Conservation (phyloP, 768 basidiomycete genomes). For the Naganishia vishniacii region DNA sequence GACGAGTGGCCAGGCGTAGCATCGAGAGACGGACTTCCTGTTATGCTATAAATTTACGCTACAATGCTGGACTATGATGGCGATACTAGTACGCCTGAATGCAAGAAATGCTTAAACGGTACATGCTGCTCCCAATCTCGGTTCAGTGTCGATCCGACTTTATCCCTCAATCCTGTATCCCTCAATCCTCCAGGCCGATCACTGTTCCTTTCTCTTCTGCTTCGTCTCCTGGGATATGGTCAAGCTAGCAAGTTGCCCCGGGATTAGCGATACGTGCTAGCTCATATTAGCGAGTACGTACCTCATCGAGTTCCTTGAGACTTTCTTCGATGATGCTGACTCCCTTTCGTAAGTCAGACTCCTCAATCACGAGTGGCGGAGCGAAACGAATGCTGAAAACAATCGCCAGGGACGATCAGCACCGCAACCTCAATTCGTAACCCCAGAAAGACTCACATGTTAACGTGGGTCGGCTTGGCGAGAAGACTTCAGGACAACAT, state of each 20-base stretch:
- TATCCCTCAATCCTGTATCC: neutral
- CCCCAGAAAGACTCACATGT: conserved; percentile 62
- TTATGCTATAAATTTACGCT: too few relatives aligned
- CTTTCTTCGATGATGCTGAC: conserved; percentile 70
- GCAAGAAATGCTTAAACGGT: too few relatives aligned
- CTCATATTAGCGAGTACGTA: conserved; percentile 38
- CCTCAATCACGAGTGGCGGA: conserved; percentile 89
- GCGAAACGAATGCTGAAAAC: conserved; percentile 80
- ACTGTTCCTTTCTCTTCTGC: conserved; percentile 42
- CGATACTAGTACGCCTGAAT: too few relatives aligned
- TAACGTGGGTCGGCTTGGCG: conserved; percentile 92
- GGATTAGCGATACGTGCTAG: neutral
- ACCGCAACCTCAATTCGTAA: too few relatives aligned
- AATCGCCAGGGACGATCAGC: neutral
- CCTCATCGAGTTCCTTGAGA: conserved; percentile 73
- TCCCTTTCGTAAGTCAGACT: conserved; percentile 71
- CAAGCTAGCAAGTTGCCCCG: conserved; percentile 32
- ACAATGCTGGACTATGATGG: too few relatives aligned
- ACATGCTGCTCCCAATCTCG: too few relatives aligned
- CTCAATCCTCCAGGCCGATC: conserved; percentile 40
- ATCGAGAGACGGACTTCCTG: too few relatives aligned
- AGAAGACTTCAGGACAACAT: too few relatives aligned
- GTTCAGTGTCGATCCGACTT: too few relatives aligned
- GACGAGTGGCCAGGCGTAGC: too few relatives aligned
- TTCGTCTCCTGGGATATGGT: conserved; percentile 45